Conservation (phyloP, 139 green algal genomes). For the Picochlorum sp. region DNA sequence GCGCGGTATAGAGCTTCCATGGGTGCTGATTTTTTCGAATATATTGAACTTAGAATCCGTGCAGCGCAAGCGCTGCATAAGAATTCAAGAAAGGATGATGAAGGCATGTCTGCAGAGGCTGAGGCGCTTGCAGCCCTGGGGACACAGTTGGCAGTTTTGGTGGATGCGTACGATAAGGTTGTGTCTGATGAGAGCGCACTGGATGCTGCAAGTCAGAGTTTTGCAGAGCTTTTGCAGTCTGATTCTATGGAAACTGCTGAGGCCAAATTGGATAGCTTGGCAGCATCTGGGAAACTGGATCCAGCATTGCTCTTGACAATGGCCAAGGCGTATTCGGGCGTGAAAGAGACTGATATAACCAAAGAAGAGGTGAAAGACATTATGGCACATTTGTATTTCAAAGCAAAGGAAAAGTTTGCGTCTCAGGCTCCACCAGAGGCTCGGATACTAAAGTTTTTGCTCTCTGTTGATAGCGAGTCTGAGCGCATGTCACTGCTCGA, state of each 20-base stretch:
- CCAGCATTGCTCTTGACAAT: constrained; percentile 73
- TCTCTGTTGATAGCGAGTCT: constrained; percentile 40
- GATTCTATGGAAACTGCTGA: constrained; percentile 49
- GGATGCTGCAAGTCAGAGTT: constrained; percentile 25
- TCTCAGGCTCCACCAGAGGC: constrained; percentile 56
- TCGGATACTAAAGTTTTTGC: constrained; percentile 75
- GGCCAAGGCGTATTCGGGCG: constrained; percentile 62
- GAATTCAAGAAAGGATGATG: not conserved
- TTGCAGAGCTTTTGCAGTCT: constrained; percentile 31
- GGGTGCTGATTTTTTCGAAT: constrained; percentile 46
- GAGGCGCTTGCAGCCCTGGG: constrained; percentile 30
- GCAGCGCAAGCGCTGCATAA: not conserved
- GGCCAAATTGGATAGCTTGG: constrained; percentile 63
- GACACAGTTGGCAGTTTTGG: constrained; percentile 31
- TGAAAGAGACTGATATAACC: constrained; percentile 62
- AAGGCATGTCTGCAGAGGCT: constrained; percentile 15
- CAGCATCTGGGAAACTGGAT: constrained; percentile 43
- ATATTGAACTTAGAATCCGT: constrained; percentile 26
- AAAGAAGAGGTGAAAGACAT: constrained; percentile 72
- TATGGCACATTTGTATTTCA: constrained; percentile 75
- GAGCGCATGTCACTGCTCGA: constrained; percentile 41
- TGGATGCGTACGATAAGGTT: constrained; percentile 31
- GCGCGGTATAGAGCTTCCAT: constrained; percentile 20
- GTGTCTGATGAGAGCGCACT: constrained; percentile 32
- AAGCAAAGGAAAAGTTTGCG: constrained; percentile 61